phyloP scores from a whole-genome alignment of 176 grass and related monocot species.

The Oryza longistaminata region DNA sequence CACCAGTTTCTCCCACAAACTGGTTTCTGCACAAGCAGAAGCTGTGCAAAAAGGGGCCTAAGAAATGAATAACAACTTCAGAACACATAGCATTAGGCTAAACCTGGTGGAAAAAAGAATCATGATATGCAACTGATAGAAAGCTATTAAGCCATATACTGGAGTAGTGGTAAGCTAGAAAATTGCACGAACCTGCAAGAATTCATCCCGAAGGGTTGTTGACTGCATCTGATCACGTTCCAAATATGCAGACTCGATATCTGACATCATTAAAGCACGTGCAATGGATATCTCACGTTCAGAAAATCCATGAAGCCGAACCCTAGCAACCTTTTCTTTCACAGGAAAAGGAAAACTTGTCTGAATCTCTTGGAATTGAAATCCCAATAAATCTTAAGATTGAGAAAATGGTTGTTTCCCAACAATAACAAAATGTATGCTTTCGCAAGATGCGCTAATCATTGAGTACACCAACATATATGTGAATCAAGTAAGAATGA shows the following conservation, averaged over 20 bases:
- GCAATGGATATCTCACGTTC: slow-evolving; percentile 98
- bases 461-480: background rate
- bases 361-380: slow-evolving; percentile 39
- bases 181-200: slow-evolving; percentile 70
- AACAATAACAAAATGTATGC: slow-evolving; percentile 18
- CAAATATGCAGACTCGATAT: slow-evolving; percentile 97
- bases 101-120: slow-evolving; percentile 9
- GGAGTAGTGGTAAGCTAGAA: slow-evolving; percentile 24
- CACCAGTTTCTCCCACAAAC: background rate
- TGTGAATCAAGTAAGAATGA: background rate
- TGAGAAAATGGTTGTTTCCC: slow-evolving; percentile 12
- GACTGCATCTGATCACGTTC: slow-evolving; percentile 99
- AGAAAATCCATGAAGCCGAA: slow-evolving; percentile 94
- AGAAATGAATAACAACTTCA: slow-evolving; percentile 22
- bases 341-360: slow-evolving; percentile 24
- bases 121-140: background rate
- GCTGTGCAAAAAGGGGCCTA: background rate
- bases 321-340: slow-evolving; percentile 72
- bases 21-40: background rate
- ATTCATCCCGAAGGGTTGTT: slow-evolving; percentile 83
- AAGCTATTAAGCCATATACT: slow-evolving; percentile 15
- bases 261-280: slow-evolving; percentile 97
- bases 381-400: background rate
- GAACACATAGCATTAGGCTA: slow-evolving; percentile 20
- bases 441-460: background rate